Base-by-base conservation (phyloP, 305 asterid genomes). In the Fraxinus nigra region DNA sequence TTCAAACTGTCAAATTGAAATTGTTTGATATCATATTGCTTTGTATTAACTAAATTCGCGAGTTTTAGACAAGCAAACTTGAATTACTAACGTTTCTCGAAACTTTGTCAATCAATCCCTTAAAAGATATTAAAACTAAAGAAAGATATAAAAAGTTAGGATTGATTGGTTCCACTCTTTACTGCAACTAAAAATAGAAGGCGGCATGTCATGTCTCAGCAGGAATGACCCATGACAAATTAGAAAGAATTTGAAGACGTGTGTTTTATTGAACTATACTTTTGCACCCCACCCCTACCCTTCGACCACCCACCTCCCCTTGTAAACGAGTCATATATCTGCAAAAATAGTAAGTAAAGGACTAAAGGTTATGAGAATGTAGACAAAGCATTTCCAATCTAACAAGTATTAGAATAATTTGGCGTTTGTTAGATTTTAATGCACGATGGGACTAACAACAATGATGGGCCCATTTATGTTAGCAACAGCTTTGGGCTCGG, bases 191-290 rank as follows among this genome's bases (percentile, higher is more conserved):
- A 82, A 78, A 82, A 82, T 56, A 86, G 84, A 77, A 75, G 75
- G 85, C 75, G 81, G 80, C 83, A 84, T 88, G 87, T 82, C 83
- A 83, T 87, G 90, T 80, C 89, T 82, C 88, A 86, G 83, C 46
- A 72, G 72, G 14, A 80, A 83, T 83, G 85, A 82, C 85, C 84
- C 85, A 84, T 84, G 84, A 85, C 85, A 85, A 84, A 83, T 85
- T 75, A 46, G 77, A 63, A 85, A 86, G 75, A 56, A 79, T 85
- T 84, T 79, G 80, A 85, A 90, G 87, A 79, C 87, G 87, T 86
- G 85, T 86, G 88, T 84, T 82, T 83, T 82, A 63, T 78, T 83
- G 80, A 86, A 85, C 88, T 75, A 79, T 83, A 86, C 83, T 51
- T 86, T 84, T 84, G 85, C 83, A 32, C 84, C 81, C 28, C 16